Evolutionary conservation across 2,329 filamentous ascomycete species (phyloP).

Genomic region (Cladobotryum protrusum): DNA sequence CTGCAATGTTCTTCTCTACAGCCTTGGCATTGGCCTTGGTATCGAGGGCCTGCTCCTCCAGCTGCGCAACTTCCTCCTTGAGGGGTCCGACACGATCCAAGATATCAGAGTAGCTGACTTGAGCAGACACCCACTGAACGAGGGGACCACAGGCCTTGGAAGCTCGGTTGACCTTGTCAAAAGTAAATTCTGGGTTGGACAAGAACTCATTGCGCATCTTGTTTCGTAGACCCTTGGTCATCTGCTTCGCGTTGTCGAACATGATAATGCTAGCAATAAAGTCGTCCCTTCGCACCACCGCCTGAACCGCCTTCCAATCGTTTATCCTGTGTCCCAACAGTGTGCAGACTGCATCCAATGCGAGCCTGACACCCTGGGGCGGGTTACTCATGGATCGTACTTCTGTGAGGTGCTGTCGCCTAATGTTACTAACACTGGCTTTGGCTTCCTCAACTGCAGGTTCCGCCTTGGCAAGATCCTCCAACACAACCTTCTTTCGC

Average conservation of each 20-base stretch:
- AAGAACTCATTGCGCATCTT: conserved; percentile 94
- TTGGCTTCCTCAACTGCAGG: conserved; percentile 89
- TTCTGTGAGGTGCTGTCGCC: conserved; percentile 93
- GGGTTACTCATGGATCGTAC: conserved; percentile 95
- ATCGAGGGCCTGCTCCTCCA: conserved; percentile 83
- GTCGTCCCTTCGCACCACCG: conserved; percentile 82
- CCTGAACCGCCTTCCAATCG: conserved; percentile 88
- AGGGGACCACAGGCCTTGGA: conserved; percentile 95
- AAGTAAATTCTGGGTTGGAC: conserved; percentile 91
- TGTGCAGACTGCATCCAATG: conserved; percentile 93
- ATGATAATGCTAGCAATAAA: conserved; percentile 98
- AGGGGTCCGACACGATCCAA: conserved; percentile 88
- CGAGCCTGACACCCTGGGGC: conserved; percentile 81
- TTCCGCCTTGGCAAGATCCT: conserved; percentile 84
- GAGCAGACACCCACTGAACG: conserved; percentile 93
- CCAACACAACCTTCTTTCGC: conserved; percentile 76
- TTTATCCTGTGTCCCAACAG: conserved; percentile 83
- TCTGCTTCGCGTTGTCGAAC: conserved; percentile 91
- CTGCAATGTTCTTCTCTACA: conserved; percentile 78
- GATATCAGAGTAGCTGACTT: conserved; percentile 97
- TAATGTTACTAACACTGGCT: conserved; percentile 97
- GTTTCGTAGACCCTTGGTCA: conserved; percentile 74
- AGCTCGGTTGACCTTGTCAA: conserved; percentile 90
- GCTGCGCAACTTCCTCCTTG: conserved; percentile 77
- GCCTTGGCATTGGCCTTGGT: conserved; percentile 92